Percentiles rank a stretch among this genome's conserved stretches.
Conservation (phyloP, 225 moss, liverwort and hornwort genomes). For the Straminergon stramineum region DNA sequence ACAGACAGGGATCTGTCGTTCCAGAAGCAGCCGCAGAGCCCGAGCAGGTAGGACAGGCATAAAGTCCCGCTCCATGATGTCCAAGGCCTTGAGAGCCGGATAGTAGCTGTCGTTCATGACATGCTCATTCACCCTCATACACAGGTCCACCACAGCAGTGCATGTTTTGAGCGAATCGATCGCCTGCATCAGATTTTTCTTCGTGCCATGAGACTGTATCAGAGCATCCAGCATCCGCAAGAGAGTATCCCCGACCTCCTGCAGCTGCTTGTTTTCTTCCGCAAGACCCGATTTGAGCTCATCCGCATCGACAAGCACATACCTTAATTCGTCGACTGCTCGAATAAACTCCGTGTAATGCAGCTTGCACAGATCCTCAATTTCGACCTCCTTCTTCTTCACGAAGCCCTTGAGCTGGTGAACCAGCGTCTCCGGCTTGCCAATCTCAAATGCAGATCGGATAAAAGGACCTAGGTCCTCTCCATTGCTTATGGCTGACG, state of each 20-base stretch:
- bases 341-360: conserved; percentile 98
- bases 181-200: conserved; percentile 77
- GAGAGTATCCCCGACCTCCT: conserved; percentile 71
- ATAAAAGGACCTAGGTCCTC: conserved; percentile 91
- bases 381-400: conserved; percentile 94
- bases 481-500: conserved; percentile 85
- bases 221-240: conserved; percentile 68
- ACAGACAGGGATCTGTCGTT: conserved; percentile 81
- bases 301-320: conserved; percentile 92
- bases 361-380: conserved; percentile 96
- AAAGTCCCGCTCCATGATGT: conserved; percentile 85
- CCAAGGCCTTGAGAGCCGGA: conserved; percentile 84
- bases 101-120: conserved; percentile 83
- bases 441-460: conserved; percentile 77
- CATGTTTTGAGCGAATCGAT: conserved; percentile 84
- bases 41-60: conserved; percentile 79
- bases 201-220: conserved; percentile 88
- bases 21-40: conserved; percentile 66
- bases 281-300: conserved; percentile 85
- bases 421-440: conserved; percentile 86
- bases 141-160: conserved; percentile 75
- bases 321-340: conserved; percentile 86
- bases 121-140: conserved; percentile 75
- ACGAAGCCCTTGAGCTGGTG: conserved; percentile 87
- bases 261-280: conserved; percentile 77